Evolutionary conservation across 176 grass and related monocot species (phyloP).

Genomic region (Urochloa ruziziensis): DNA sequence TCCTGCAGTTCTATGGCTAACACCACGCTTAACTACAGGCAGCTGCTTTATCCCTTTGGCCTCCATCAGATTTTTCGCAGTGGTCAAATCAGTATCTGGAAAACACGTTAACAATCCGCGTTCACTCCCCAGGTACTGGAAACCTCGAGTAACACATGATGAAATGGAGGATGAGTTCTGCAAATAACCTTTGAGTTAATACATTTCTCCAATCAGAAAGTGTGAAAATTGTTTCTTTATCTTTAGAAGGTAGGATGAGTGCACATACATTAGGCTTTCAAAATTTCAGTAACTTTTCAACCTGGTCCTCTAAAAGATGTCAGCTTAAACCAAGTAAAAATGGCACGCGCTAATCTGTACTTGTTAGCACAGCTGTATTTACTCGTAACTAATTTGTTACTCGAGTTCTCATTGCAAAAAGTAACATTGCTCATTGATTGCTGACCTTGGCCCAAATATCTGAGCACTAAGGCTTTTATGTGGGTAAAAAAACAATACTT

Average conservation of each 20-base stretch:
- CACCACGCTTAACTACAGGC: slow-evolving; percentile 86
- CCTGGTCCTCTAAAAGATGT: not conserved
- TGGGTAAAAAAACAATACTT: not conserved
- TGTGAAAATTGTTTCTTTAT: not conserved
- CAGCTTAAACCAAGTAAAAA: slow-evolving; percentile 5
- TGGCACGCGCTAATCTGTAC: not conserved
- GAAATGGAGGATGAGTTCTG: slow-evolving; percentile 56
- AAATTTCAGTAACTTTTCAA: not conserved
- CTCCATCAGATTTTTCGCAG: slow-evolving; percentile 91
- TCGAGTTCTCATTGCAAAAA: not conserved
- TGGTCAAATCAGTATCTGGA: slow-evolving; percentile 89
- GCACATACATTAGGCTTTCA: not conserved
- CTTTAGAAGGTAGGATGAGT: not conserved
- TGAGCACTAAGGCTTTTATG: not conserved
- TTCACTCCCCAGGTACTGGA: slow-evolving; percentile 55
- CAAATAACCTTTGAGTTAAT: slow-evolving; percentile 31
- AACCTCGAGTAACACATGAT: slow-evolving; percentile 71
- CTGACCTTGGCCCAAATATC: not conserved
- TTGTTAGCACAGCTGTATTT: not conserved
- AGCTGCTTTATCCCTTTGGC: slow-evolving; percentile 94
- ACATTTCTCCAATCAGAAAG: not conserved
- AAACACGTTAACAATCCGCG: slow-evolving; percentile 86
- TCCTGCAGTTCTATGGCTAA: slow-evolving; percentile 46
- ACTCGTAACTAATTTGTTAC: not conserved
- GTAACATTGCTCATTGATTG: not conserved